phyloP scores from a whole-genome alignment of 441 rosid genomes.

The Euphorbia corollata region DNA sequence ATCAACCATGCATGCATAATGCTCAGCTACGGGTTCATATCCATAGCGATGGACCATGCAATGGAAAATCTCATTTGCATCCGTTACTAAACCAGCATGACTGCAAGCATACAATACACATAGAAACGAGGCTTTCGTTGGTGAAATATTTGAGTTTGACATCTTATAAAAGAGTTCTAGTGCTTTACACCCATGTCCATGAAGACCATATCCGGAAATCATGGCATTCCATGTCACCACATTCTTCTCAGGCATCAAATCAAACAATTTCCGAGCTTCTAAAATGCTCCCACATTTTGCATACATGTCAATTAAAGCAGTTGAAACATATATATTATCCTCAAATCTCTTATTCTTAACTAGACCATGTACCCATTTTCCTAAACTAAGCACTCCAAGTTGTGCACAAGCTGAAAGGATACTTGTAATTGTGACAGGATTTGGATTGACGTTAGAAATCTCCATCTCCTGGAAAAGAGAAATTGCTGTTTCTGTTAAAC shows the following conservation, averaged over 20 bases:
- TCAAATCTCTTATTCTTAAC: conserved; percentile 42
- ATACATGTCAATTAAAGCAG: conserved; percentile 74
- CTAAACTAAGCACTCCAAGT: conserved; percentile 60
- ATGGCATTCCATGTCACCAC: conserved; percentile 83
- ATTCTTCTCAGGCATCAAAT: conserved; percentile 47
- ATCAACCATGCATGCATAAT: conserved; percentile 76
- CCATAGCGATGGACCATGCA: conserved; percentile 49
- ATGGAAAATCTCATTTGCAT: conserved; percentile 54
- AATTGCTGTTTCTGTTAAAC: conserved; percentile 55
- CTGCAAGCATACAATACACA: conserved; percentile 70
- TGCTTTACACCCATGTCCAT: conserved; percentile 68
- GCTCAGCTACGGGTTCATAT: conserved; percentile 55
- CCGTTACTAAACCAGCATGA: conserved; percentile 67
- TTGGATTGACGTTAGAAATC: conserved; percentile 40
- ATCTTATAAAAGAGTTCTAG: conserved; percentile 48
- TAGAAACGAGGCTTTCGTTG: conserved; percentile 61
- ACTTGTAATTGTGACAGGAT: conserved; percentile 57
- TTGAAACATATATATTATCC: conserved; percentile 57
- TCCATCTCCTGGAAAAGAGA: conserved; percentile 64
- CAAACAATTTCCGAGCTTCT: conserved; percentile 55
- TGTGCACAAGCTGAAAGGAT: conserved; percentile 80
- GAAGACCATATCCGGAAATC: conserved; percentile 75
- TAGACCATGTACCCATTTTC: conserved; percentile 64
- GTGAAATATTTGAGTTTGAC: conserved; percentile 40
- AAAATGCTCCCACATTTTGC: conserved; percentile 71